A percentile compares a stretch with the other conserved stretches of the same genome.
These are phyloP conservation scores for Mycena leptocephala DNA, from an alignment of 768 basidiomycete species.

Conservation along the genomic window DNA sequence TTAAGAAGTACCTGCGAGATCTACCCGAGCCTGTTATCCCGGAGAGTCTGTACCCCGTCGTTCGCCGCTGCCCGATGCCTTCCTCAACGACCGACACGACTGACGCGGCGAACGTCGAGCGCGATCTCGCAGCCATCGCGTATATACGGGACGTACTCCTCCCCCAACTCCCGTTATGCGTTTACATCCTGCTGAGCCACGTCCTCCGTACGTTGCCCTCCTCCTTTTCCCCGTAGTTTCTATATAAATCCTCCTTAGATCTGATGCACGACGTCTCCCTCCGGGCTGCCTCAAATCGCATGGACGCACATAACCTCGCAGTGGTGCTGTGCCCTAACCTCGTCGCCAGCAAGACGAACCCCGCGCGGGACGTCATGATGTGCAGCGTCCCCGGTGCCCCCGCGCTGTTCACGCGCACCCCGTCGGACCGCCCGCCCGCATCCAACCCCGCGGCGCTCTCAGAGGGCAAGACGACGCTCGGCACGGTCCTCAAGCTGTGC, in stretches of 20 bases:
- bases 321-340: slow-evolving; percentile 88
- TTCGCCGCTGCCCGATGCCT: slow-evolving; percentile 78
- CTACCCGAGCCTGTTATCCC: slow-evolving; percentile 87
- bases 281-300: slow-evolving; percentile 76
- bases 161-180: slow-evolving; percentile 78
- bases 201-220: slow-evolving; percentile 68
- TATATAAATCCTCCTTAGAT: slow-evolving; percentile 59
- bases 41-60: slow-evolving; percentile 74
- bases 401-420: slow-evolving; percentile 49
- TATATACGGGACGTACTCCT: slow-evolving; percentile 83
- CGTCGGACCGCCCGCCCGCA: slow-evolving; percentile 29
- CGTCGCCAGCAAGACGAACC: slow-evolving; percentile 74
- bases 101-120: slow-evolving; percentile 53
- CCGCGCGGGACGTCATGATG: slow-evolving; percentile 82
- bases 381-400: slow-evolving; percentile 74
- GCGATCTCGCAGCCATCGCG: slow-evolving; percentile 69
- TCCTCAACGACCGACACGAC: slow-evolving; percentile 43
- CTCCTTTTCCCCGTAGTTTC: not conserved
- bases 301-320: slow-evolving; percentile 90
- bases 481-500: slow-evolving; percentile 81
- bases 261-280: slow-evolving; percentile 86
- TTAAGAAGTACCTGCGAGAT: slow-evolving; percentile 91
- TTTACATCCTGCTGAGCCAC: slow-evolving; percentile 81
- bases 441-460: slow-evolving; percentile 46
- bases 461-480: slow-evolving; percentile 77